Base-by-base conservation (phyloP, 345 rosid genomes). In the Eutrema yunnanense region DNA sequence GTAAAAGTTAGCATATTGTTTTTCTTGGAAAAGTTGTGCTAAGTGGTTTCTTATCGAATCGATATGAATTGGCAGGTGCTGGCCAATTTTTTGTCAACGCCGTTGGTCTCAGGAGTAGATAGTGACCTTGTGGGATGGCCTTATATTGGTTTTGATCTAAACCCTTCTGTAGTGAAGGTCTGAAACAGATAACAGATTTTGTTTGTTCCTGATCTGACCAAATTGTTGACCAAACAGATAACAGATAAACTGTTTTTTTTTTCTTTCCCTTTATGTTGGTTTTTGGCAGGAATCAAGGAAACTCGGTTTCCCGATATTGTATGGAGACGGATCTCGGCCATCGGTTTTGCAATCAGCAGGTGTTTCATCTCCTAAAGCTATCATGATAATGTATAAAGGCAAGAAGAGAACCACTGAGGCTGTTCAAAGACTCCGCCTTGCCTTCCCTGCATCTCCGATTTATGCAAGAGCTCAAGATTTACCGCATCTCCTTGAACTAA, bases 321-420 rank as follows among this genome's bases (percentile, higher is more conserved):
- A 89, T 33, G 99, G 99, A 61, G 97, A 95, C 64, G 99, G 93
- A 71, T 89, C 97, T 53, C 71, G 90, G 49, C 96, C 97, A 57
- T 84, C 82, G 12, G 97, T 95, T 73, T 77, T 95, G 84, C 89
- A 80, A 41, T 83, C 99, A 60, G 99, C 99, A 52, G 96, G 96
- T 52, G 86, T 94, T 56, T 69, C 90, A 74, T 76, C 96, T 52
- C 97, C 97, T 2, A 94, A 89, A 82, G 97, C 99, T 62, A 87
- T 94, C 69, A 83, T 94, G 96, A 82, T 94, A 69, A 91, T 91
- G 92, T 88, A 91, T 82, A 87, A 87, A 26, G 97, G 88, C 61
- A 88, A 67, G 86, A 85, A 85, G 80, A 88, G 84, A 80, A 85
- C 96, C 29, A 65, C 81, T 9, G 97, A 91, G 75, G 96, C 97